phyloP scores from a whole-genome alignment of 2,329 filamentous ascomycete genomes.

The Emergomyces orientalis region DNA sequence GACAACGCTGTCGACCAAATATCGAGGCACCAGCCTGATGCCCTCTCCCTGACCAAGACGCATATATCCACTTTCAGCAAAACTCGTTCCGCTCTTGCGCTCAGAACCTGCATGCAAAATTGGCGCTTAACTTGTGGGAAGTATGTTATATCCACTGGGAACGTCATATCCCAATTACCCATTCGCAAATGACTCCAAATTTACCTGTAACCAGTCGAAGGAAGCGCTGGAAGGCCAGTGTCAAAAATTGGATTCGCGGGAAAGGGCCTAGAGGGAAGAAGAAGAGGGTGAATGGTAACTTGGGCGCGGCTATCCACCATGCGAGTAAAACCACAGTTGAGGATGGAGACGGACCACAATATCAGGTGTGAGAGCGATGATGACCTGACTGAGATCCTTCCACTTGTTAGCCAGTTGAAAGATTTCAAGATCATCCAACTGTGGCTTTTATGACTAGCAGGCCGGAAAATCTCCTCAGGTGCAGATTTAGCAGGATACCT shows the following conservation, averaged over 20 bases:
- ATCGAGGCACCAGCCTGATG: not conserved
- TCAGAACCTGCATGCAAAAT: not conserved
- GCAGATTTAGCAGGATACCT: slow-evolving; percentile 17
- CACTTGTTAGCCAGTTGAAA: slow-evolving; percentile 15
- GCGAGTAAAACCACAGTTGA: not conserved
- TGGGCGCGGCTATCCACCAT: not conserved
- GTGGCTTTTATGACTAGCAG: slow-evolving; percentile 25
- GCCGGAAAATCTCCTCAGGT: slow-evolving; percentile 18
- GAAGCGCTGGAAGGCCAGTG: not conserved
- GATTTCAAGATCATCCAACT: slow-evolving; percentile 13
- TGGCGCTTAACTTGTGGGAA: not conserved
- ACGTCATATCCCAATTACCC: not conserved
- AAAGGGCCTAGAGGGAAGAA: not conserved
- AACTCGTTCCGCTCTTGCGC: not conserved
- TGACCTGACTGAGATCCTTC: slow-evolving; percentile 18
- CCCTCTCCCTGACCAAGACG: not conserved
- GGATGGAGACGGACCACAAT: not conserved
- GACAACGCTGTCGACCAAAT: not conserved
- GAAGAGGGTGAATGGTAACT: not conserved
- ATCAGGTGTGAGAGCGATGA: slow-evolving; percentile 18
- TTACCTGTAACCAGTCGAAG: not conserved
- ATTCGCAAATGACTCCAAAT: not conserved
- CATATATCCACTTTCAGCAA: not conserved
- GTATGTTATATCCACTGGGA: not conserved
- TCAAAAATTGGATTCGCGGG: not conserved